Conservation (phyloP, 495 filamentous ascomycete genomes). For the Aspergillus conjunctus region DNA sequence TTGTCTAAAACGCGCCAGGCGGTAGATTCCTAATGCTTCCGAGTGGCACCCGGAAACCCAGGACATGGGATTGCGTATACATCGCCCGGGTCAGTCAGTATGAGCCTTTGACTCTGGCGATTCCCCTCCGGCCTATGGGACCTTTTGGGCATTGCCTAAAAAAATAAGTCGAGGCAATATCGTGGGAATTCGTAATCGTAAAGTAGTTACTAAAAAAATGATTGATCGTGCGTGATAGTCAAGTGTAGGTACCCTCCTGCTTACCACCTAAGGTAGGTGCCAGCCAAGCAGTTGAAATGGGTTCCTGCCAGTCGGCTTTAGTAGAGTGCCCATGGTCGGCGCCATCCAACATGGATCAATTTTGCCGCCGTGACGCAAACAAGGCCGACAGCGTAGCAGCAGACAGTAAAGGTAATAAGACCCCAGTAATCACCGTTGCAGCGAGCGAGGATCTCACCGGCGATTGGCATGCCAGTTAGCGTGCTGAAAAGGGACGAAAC, state of each 20-base stretch:
- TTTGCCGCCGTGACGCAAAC: constrained; percentile 64
- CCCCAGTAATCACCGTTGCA: constrained; percentile 61
- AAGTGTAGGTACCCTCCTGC: not conserved
- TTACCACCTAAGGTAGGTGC: not conserved
- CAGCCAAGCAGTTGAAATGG: not conserved
- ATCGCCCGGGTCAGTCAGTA: no score
- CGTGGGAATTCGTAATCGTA: no score
- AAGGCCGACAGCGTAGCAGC: constrained; percentile 62
- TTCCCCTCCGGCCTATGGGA: no score
- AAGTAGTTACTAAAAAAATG: no score
- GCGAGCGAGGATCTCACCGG: constrained; percentile 65
- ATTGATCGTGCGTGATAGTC: not conserved
- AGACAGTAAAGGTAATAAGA: constrained; percentile 67
- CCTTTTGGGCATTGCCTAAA: no score
- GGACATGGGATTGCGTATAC: no score
- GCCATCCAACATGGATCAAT: constrained; percentile 69
- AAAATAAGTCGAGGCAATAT: no score
- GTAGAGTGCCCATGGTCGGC: constrained; percentile 44
- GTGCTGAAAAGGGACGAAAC: constrained; percentile 41
- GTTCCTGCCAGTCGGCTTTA: constrained; percentile 25
- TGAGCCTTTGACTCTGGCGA: no score
- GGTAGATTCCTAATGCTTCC: no score
- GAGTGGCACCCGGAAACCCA: no score
- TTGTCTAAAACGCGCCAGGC: no score
- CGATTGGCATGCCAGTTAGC: constrained; percentile 86